A percentile compares a stretch with the other conserved stretches of the same genome.
Conservation (phyloP, 495 filamentous ascomycete species). For the Aspergillus homomorphus region DNA sequence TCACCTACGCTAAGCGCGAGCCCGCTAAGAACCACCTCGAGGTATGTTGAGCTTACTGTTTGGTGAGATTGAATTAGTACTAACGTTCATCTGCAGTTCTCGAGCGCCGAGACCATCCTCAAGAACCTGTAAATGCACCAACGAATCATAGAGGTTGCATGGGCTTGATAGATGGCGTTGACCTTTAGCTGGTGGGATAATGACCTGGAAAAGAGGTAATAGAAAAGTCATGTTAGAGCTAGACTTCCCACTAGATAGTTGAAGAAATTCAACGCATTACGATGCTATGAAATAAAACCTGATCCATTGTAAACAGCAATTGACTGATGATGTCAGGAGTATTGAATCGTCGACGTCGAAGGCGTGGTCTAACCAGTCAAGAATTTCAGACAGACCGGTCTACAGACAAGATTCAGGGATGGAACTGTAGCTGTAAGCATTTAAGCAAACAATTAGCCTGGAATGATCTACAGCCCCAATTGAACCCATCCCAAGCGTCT, state of each 20-base stretch:
- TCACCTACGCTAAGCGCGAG: slow-evolving; percentile 83
- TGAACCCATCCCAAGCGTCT: no score
- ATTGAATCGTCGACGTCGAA: neutral
- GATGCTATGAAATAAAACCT: slow-evolving; percentile 25
- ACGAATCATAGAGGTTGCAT: slow-evolving; percentile 15
- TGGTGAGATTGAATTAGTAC: slow-evolving; percentile 3
- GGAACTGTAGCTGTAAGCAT: slow-evolving; percentile 11
- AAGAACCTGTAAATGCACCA: slow-evolving; percentile 55
- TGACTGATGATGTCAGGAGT: slow-evolving; percentile 12
- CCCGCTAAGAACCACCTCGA: slow-evolving; percentile 63
- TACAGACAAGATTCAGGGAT: slow-evolving; percentile 16
- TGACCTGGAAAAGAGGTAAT: slow-evolving; percentile 16
- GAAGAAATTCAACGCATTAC: slow-evolving; percentile 26
- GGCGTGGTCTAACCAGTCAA: no score
- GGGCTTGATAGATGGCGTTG: slow-evolving; percentile 17
- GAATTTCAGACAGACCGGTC: slow-evolving; percentile 19
- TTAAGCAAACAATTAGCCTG: no score
- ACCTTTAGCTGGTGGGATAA: slow-evolving; percentile 18
- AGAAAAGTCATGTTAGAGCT: slow-evolving; percentile 16
- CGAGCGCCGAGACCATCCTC: slow-evolving; percentile 67
- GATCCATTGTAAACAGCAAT: neutral
- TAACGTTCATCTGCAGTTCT: slow-evolving; percentile 48
- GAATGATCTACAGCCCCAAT: slow-evolving; percentile 2
- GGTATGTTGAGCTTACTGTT: slow-evolving; percentile 29
- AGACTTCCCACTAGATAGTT: slow-evolving; percentile 19